Percentiles rank a stretch among this genome's conserved stretches.
Evolutionary conservation across 768 basidiomycete species (phyloP).

Genomic region (Tephrocybe rancida): DNA sequence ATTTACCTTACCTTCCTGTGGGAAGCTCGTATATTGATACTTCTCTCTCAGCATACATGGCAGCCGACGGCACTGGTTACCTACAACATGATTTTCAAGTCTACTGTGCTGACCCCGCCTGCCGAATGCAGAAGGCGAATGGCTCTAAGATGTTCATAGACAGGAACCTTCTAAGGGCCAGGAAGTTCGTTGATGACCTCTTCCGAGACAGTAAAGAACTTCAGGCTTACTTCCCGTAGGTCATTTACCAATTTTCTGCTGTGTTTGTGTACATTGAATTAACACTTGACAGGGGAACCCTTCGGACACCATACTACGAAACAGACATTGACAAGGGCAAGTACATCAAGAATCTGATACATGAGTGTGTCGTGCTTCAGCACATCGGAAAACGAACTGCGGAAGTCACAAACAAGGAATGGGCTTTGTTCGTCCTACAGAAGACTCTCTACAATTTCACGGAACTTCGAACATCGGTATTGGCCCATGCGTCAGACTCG

Average conservation of each 20-base stretch:
- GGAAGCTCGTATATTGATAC: not conserved
- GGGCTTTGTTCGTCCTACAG: not conserved
- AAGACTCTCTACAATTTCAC: constrained; percentile 1
- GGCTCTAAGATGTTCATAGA: not conserved
- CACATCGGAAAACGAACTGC: not conserved
- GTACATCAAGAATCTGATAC: not conserved
- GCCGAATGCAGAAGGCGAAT: not conserved
- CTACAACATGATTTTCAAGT: constrained; percentile 12
- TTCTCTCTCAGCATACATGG: constrained; percentile 10
- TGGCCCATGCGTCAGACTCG: not conserved
- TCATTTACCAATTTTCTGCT: not conserved
- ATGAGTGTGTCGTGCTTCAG: not conserved
- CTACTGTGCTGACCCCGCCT: constrained; percentile 11
- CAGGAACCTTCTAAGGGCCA: not conserved
- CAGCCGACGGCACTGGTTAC: constrained; percentile 15
- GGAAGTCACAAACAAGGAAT: not conserved
- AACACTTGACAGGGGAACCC: not conserved
- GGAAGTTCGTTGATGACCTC: constrained; percentile 18
- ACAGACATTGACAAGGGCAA: constrained; percentile 2
- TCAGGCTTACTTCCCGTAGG: constrained; percentile 3
- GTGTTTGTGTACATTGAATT: not conserved
- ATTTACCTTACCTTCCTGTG: not conserved
- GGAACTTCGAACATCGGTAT: not conserved
- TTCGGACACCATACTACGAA: constrained; percentile 3
- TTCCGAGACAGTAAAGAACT: constrained; percentile 6